phyloP scores from a whole-genome alignment of 768 basidiomycete species.

The Tricholoma saponaceum region DNA sequence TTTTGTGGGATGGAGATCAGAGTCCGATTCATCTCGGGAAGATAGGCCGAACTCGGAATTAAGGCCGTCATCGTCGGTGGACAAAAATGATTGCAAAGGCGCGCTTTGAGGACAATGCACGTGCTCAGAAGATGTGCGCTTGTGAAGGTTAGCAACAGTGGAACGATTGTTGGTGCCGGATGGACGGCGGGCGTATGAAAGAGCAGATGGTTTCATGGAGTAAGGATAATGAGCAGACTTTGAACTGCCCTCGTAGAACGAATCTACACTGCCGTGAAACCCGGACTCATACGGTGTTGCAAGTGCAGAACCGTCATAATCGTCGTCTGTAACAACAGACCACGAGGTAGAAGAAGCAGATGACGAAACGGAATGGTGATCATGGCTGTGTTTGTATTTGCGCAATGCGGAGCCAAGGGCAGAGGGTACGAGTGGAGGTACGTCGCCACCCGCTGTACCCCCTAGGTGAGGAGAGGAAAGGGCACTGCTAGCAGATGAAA shows the following conservation, averaged over 20 bases:
- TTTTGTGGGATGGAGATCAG: constrained; percentile 25
- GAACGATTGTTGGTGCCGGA: constrained; percentile 69
- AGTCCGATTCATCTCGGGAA: constrained; percentile 32
- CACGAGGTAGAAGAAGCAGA: constrained; percentile 64
- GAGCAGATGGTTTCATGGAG: constrained; percentile 36
- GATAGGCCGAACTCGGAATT: constrained; percentile 37
- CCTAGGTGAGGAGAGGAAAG: constrained; percentile 64
- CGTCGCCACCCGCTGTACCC: constrained; percentile 51
- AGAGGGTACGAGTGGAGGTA: constrained; percentile 64
- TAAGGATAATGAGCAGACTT: constrained; percentile 37
- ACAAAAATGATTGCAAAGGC: constrained; percentile 34
- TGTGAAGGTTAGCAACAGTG: constrained; percentile 52
- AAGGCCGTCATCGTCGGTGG: constrained; percentile 43
- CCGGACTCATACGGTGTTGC: constrained; percentile 29
- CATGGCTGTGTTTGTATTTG: constrained; percentile 36
- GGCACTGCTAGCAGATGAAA: constrained; percentile 63
- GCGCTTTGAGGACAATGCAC: constrained; percentile 41
- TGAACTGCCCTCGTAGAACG: constrained; percentile 34
- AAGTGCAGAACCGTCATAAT: constrained; percentile 44
- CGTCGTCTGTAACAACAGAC: constrained; percentile 62
- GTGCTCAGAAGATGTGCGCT: constrained; percentile 44
- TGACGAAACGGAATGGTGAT: constrained; percentile 54
- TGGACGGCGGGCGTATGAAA: constrained; percentile 66
- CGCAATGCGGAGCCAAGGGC: constrained; percentile 56
- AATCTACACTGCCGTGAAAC: constrained; percentile 36